phyloP scores from a whole-genome alignment of 2,329 filamentous ascomycete genomes.

The Trichoderma hamatum region DNA sequence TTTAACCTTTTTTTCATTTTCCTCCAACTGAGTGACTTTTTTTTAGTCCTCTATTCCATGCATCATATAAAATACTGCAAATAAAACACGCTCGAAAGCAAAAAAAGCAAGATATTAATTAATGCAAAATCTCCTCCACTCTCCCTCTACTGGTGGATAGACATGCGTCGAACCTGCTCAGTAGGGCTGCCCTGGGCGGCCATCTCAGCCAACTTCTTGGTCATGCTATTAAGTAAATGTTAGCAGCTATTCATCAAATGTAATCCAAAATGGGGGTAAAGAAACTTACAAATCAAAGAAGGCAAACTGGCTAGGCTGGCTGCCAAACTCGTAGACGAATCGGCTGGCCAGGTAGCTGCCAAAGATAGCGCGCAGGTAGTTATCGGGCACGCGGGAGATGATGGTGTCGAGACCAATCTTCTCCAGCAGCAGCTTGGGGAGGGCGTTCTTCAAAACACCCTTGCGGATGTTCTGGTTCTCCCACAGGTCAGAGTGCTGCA shows the following conservation, averaged over 20 bases:
- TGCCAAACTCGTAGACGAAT: constrained; percentile 95
- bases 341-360: constrained; percentile 92
- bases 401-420: constrained; percentile 92
- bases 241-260: background rate
- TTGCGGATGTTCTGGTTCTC: constrained; percentile 75
- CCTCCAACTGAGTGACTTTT: constrained; percentile 1
- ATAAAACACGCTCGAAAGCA: constrained; percentile 23
- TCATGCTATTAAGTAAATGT: constrained; percentile 56
- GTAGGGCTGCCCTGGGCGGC: constrained; percentile 32
- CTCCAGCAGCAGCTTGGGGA: constrained; percentile 80
- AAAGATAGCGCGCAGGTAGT: constrained; percentile 92
- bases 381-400: constrained; percentile 82
- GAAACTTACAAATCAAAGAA: constrained; percentile 93
- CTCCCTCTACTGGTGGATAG: constrained; percentile 30
- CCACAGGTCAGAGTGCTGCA: constrained; percentile 93
- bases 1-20: background rate
- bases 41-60: constrained; percentile 6
- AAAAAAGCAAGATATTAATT: background rate
- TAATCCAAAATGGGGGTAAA: background rate
- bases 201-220: constrained; percentile 62
- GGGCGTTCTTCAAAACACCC: constrained; percentile 79
- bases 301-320: constrained; percentile 90
- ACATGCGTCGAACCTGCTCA: constrained; percentile 36
- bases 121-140: background rate
- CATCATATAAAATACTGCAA: constrained; percentile 15